phyloP scores from a whole-genome alignment of 768 basidiomycete species.

The Tylopilus sp. region DNA sequence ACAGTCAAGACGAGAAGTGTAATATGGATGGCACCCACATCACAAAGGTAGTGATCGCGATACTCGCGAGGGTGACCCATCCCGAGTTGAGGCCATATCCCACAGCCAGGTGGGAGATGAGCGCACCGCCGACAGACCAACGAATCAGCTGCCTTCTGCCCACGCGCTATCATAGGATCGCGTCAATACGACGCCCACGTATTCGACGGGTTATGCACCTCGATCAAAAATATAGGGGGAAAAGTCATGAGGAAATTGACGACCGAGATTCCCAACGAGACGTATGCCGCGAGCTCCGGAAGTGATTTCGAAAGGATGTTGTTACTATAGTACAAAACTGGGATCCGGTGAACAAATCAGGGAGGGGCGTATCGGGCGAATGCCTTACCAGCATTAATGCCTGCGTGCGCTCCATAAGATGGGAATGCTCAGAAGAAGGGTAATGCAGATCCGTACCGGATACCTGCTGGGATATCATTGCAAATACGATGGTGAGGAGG shows the following conservation, averaged over 20 bases:
- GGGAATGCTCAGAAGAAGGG: background rate
- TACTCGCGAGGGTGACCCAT: constrained; percentile 57
- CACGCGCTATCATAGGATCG: constrained; percentile 48
- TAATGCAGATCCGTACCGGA: constrained; percentile 49
- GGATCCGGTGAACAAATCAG: background rate
- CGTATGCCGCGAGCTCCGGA: constrained; percentile 74
- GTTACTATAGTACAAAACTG: constrained; percentile 90
- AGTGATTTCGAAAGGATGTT: constrained; percentile 79
- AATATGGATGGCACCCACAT: constrained; percentile 47
- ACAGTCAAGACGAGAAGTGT: background rate
- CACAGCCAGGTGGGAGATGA: constrained; percentile 61
- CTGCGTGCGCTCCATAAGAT: constrained; percentile 33
- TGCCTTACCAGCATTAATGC: constrained; percentile 69
- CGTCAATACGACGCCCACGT: background rate
- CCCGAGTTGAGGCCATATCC: constrained; percentile 69
- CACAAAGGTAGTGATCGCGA: constrained; percentile 76
- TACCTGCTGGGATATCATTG: constrained; percentile 76
- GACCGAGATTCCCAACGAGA: constrained; percentile 80
- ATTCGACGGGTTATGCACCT: constrained; percentile 42
- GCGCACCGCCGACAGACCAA: constrained; percentile 62
- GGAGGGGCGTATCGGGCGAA: background rate
- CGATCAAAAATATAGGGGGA: constrained; percentile 83
- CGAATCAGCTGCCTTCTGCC: constrained; percentile 71
- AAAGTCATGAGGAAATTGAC: constrained; percentile 77
- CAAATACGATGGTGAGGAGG: constrained; percentile 61